phyloP scores from a whole-genome alignment of 1,284 basidiomycete genomes.

The Ganoderma boninense region DNA sequence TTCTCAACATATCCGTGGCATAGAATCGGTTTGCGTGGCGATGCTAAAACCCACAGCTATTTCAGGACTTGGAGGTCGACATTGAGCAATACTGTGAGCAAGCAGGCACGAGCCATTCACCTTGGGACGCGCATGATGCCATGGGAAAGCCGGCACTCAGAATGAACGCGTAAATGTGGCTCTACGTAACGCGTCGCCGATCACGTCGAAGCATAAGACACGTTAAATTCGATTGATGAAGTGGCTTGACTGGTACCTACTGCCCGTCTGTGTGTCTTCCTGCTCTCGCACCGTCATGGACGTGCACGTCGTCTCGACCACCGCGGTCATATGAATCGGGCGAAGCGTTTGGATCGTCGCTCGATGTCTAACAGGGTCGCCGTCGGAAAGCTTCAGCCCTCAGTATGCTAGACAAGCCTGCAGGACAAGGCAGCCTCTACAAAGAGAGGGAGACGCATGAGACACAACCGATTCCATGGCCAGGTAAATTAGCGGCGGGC shows the following conservation, averaged over 20 bases:
- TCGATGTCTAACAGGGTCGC: neutral
- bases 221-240: slow-evolving; percentile 1
- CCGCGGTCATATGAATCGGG: neutral
- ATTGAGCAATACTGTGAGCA: neutral
- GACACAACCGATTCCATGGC: too few species aligned
- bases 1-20: neutral
- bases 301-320: neutral
- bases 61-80: neutral
- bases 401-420: neutral
- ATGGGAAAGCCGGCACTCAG: neutral
- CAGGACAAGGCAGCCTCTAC: neutral
- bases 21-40: neutral
- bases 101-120: neutral
- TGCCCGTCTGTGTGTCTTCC: neutral
- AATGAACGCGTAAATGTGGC: slow-evolving; percentile 4
- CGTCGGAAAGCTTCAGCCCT: neutral
- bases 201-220: neutral
- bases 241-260: neutral
- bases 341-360: neutral
- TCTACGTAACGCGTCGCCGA: slow-evolving; percentile 1
- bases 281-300: neutral
- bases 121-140: neutral
- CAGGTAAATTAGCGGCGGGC: too few species aligned
- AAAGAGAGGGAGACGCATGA: neutral
- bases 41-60: neutral